Base-by-base conservation (phyloP, 2,329 filamentous ascomycete species). In the Ascochyta fabae region DNA sequence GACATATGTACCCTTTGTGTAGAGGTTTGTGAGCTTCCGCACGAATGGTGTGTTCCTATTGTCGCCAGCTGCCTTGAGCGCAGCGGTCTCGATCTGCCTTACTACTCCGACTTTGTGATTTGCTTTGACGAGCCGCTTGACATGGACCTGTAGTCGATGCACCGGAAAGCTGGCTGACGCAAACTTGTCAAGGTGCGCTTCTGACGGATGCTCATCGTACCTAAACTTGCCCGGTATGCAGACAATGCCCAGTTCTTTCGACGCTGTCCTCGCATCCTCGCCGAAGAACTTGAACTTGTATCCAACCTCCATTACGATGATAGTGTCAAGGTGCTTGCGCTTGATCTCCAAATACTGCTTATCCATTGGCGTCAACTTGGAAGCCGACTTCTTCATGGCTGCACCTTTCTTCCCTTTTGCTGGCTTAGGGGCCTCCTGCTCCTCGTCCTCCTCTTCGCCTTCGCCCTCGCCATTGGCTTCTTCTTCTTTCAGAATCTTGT, bases 201-300 rank as follows among this genome's bases (percentile, higher is more conserved):
- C 95, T 0, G 93, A 97, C 35, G 64, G 61, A 39, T 53, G 92
- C 72, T 98, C 94, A 71, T 99, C 94, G 69, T 93, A 99, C 69
- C 94, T 85, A 75, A 94, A 87, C 71, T 97, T 98, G 33, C 95
- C 95, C 0, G 95, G 94, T 66, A 99, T 97, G 74, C 95, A 99
- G 35, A 99, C 90, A 64, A 99, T 97, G 56, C 92, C 90, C 44
- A 99, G 81, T 73, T 94, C 92, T 74, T 94, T 96, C 12, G 93
- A 91, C 4, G 94, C 95, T 49, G 87, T 85, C 48, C 92, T 86
- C 8, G 95, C 95, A 79, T 99, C 95, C 69, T 98, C 94, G 10
- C 95, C 95, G 71, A 96, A 96, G 79, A 99, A 96, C 31, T 90
- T 88, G 77, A 96, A 99, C 74, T 99, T 99, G 79, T 99, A 99